These are phyloP conservation scores for Penicillium turbatum DNA, from an alignment of 495 filamentous ascomycete species.

Conservation along the genomic window DNA sequence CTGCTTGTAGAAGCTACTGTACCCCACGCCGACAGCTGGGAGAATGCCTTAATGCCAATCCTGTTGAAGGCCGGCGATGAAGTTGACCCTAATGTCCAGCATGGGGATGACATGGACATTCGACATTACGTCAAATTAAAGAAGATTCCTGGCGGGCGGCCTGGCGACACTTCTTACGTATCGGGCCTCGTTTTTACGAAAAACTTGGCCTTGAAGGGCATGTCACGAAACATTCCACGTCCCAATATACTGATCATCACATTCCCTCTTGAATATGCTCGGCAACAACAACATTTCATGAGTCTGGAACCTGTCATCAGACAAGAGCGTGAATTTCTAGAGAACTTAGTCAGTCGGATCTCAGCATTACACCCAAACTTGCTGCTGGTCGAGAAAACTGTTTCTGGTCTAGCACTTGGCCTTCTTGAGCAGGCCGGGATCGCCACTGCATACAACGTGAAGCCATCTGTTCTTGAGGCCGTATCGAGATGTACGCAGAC, in stretches of 20 bases:
- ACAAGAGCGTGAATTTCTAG: conserved; percentile 91
- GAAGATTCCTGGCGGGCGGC: conserved; percentile 84
- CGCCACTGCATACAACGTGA: conserved; percentile 92
- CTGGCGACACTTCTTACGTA: conserved; percentile 88
- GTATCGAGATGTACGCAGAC: conserved; percentile 89
- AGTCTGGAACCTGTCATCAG: conserved; percentile 95
- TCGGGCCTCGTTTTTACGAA: conserved; percentile 97
- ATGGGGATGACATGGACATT: conserved; percentile 93
- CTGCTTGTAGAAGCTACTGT: conserved; percentile 73
- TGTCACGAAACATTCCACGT: conserved; percentile 78
- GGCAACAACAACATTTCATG: conserved; percentile 96
- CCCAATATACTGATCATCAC: conserved; percentile 90
- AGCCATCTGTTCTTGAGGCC: conserved; percentile 89
- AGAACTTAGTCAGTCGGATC: conserved; percentile 91
- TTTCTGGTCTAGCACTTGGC: conserved; percentile 84
- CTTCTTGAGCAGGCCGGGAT: conserved; percentile 84
- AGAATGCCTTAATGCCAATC: conserved; percentile 86
- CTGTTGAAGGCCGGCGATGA: conserved; percentile 89
- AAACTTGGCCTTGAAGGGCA: conserved; percentile 91
- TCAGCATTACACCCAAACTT: conserved; percentile 76
- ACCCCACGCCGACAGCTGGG: conserved; percentile 72
- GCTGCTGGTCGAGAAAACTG: conserved; percentile 81
- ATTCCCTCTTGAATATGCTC: conserved; percentile 93
- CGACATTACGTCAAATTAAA: conserved; percentile 98
- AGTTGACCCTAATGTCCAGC: conserved; percentile 85